These are phyloP conservation scores for Dictyostelium purpureum DNA, from an alignment of 78 protist species.

Conservation along the genomic window DNA sequence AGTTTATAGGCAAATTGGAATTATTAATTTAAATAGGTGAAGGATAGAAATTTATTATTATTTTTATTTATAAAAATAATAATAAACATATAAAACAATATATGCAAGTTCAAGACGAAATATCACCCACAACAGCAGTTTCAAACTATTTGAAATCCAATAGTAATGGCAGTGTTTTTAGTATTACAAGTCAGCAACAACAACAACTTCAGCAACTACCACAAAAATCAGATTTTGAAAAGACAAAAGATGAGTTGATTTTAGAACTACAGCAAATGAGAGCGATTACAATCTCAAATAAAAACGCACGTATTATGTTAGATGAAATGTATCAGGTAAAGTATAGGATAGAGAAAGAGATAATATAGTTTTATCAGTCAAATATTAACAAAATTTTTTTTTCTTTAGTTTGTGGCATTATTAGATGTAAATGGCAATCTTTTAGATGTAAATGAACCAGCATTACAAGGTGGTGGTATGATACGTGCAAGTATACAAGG, in stretches of 20 bases:
- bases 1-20: too few species aligned
- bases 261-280: conserved; percentile 11
- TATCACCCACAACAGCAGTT: neutral
- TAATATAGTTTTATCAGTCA: neutral
- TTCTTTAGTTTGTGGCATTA: conserved; percentile 60
- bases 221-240: conserved; percentile 34
- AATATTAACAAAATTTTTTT: neutral
- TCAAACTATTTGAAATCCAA: neutral
- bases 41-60: too few species aligned
- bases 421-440: conserved; percentile 46
- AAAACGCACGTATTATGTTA: conserved; percentile 55
- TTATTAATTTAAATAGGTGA: too few species aligned
- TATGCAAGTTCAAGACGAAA: too few species aligned
- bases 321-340: conserved; percentile 80
- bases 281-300: conserved; percentile 17
- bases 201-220: neutral
- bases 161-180: neutral
- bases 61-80: too few species aligned
- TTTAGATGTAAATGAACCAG: conserved; percentile 77
- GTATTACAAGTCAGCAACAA: conserved; percentile 7
- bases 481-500: conserved; percentile 52
- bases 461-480: conserved; percentile 77
- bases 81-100: too few species aligned
- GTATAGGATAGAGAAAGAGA: too few species aligned
- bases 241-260: conserved; percentile 43